Conservation (phyloP, 495 filamentous ascomycete genomes). For the Bacidia rubella region DNA sequence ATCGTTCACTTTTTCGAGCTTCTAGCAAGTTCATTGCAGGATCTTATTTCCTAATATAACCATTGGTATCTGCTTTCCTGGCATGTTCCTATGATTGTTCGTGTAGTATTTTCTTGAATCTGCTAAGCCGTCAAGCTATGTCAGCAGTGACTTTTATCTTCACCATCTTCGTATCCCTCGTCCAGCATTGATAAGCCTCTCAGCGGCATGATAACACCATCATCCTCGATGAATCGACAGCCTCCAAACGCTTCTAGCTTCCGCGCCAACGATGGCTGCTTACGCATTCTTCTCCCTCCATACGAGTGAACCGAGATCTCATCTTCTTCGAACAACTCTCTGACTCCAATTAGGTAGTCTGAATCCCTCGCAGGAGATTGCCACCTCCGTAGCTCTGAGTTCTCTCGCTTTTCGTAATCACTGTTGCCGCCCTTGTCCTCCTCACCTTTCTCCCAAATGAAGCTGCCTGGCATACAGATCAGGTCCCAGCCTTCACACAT, state of each 20-base stretch:
- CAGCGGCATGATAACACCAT: conserved; percentile 14
- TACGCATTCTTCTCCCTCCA: conserved; percentile 8
- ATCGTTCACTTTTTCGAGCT: too few relatives aligned
- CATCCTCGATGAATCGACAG: conserved; percentile 14
- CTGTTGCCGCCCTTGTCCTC: conserved; percentile 14
- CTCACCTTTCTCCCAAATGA: conserved; percentile 14
- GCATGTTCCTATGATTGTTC: too few relatives aligned
- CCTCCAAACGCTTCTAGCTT: conserved; percentile 8
- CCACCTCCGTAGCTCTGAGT: conserved; percentile 12
- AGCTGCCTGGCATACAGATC: conserved; percentile 15
- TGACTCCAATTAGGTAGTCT: conserved; percentile 9
- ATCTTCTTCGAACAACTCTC: conserved; percentile 7
- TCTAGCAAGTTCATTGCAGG: too few relatives aligned
- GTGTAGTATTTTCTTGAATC: too few relatives aligned
- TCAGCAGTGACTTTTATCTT: background rate
- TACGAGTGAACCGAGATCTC: conserved; percentile 11
- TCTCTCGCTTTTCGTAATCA: conserved; percentile 15
- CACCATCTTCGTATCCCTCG: background rate
- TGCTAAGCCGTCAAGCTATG: too few relatives aligned
- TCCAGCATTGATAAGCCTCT: background rate
- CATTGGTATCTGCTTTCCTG: too few relatives aligned
- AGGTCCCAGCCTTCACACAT: conserved; percentile 15
- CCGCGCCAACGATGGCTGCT: conserved; percentile 1
- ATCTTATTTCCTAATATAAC: too few relatives aligned
- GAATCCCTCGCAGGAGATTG: conserved; percentile 2